Percentiles rank a stretch among this genome's conserved stretches.
Conservation (phyloP, 2,329 filamentous ascomycete genomes). For the Epichloe sylvatica region DNA sequence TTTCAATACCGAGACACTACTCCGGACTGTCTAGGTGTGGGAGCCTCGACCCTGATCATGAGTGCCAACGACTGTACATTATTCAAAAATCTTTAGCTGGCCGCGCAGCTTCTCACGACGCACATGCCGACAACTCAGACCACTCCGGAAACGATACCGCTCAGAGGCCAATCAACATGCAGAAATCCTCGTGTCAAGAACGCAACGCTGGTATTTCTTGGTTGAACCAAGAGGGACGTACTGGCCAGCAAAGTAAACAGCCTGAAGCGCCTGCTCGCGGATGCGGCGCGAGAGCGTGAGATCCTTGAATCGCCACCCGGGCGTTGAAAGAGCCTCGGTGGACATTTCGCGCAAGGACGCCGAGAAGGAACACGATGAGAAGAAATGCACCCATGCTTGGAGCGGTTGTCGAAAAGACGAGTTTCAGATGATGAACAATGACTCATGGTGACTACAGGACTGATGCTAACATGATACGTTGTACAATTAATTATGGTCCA, state of each 20-base stretch:
- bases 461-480: not conserved
- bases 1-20: not conserved
- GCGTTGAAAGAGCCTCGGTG: constrained; percentile 5
- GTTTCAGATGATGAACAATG: not conserved
- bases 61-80: constrained; percentile 25
- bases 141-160: not conserved
- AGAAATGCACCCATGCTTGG: not conserved
- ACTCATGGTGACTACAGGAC: not conserved
- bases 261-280: constrained; percentile 9
- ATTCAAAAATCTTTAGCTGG: constrained; percentile 28
- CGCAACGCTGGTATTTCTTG: not conserved
- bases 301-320: constrained; percentile 17
- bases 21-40: not conserved
- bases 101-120: constrained; percentile 12
- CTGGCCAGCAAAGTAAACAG: constrained; percentile 3
- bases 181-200: not conserved
- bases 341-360: not conserved
- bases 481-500: not conserved
- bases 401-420: not conserved
- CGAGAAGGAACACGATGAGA: too few relatives aligned
- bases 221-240: not conserved
- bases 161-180: not conserved
- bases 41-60: constrained; percentile 16
- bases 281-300: constrained; percentile 16
- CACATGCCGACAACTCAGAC: too few relatives aligned